Percentiles rank a stretch among this genome's conserved stretches.
Conservation (phyloP, 2,329 filamentous ascomycete species). For the Trichophyton mentagrophytes region DNA sequence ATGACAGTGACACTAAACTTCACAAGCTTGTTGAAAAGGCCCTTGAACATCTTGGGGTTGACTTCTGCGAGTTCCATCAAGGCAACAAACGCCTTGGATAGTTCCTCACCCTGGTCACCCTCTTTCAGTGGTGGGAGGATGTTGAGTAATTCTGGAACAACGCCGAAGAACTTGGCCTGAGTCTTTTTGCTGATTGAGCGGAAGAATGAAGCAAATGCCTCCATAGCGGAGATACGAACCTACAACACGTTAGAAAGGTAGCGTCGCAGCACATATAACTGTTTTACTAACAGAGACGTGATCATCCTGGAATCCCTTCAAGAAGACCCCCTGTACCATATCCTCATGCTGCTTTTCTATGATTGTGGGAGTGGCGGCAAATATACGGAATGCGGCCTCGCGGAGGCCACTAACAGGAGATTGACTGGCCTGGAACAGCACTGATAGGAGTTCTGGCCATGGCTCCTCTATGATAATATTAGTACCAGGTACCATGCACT, state of each 20-base stretch:
- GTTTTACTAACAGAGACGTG: conserved; percentile 51
- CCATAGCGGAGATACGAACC: conserved; percentile 88
- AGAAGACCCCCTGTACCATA: conserved; percentile 76
- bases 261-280: background rate
- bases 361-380: conserved; percentile 85
- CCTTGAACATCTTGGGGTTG: conserved; percentile 96
- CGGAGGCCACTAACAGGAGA: conserved; percentile 70
- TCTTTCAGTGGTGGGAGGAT: conserved; percentile 91
- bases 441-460: conserved; percentile 80
- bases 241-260: conserved; percentile 25
- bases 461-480: conserved; percentile 48
- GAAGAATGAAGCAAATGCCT: conserved; percentile 95
- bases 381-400: conserved; percentile 88
- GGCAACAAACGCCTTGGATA: conserved; percentile 78
- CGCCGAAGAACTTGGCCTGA: conserved; percentile 72
- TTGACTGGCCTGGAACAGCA: conserved; percentile 82
- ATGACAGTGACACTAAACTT: conserved; percentile 88
- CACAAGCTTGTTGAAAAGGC: conserved; percentile 82
- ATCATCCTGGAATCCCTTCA: conserved; percentile 81
- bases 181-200: conserved; percentile 76
- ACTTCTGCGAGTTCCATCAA: conserved; percentile 89
- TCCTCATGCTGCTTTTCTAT: conserved; percentile 94
- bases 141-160: conserved; percentile 86
- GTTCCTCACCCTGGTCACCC: conserved; percentile 73
- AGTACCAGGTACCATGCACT: background rate